Evolutionary conservation across 1,284 basidiomycete species (phyloP).

Genomic region (Ceratobasidium sp.): DNA sequence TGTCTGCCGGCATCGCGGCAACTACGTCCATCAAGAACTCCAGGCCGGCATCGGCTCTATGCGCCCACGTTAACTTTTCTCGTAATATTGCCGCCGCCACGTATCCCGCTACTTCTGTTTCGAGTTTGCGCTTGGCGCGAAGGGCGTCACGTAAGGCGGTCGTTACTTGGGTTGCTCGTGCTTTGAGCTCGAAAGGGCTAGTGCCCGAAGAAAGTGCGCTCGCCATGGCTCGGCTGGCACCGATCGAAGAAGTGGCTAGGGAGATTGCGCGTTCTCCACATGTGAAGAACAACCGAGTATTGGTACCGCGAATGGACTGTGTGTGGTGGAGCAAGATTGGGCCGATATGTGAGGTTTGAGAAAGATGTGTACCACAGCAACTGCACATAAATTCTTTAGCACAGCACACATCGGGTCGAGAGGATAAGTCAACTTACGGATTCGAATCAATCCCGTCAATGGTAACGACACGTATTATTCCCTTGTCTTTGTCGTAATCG

Average conservation of each 20-base stretch:
- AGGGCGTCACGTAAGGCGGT: constrained; percentile 30
- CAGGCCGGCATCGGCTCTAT: constrained; percentile 30
- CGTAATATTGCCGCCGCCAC: not conserved
- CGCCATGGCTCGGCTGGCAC: constrained; percentile 25
- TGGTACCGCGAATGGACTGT: constrained; percentile 44
- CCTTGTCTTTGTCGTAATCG: constrained; percentile 41
- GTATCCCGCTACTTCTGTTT: constrained; percentile 36
- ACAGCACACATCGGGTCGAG: not conserved
- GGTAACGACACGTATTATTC: constrained; percentile 45
- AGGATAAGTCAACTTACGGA: constrained; percentile 32
- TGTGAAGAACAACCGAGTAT: constrained; percentile 41
- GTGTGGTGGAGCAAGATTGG: constrained; percentile 37
- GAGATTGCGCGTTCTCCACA: constrained; percentile 12
- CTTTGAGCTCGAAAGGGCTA: constrained; percentile 18
- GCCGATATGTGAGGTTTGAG: constrained; percentile 43
- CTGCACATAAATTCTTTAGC: not conserved
- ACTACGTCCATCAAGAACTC: constrained; percentile 43
- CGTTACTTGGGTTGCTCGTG: constrained; percentile 33
- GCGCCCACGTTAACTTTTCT: constrained; percentile 15
- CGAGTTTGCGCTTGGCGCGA: constrained; percentile 44
- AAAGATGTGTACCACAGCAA: constrained; percentile 47
- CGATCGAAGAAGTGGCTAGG: constrained; percentile 25
- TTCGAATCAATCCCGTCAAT: constrained; percentile 46
- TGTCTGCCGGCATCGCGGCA: constrained; percentile 12
- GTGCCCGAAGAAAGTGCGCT: constrained; percentile 22